Base-by-base conservation (phyloP, 306 rosid species). In the Abrus pulchellus region DNA sequence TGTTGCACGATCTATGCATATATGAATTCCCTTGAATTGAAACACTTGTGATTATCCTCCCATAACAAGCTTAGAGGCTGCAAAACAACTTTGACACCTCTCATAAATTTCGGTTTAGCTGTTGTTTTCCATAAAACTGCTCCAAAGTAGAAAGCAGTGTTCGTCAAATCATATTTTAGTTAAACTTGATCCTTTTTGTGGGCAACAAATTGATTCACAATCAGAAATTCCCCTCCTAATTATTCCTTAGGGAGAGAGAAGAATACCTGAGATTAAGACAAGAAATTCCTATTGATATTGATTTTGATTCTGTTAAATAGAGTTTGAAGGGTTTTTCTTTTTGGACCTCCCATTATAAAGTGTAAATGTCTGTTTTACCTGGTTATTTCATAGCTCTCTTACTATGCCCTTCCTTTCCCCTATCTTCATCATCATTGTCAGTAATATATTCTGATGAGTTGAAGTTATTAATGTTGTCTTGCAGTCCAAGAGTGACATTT, bases 401-500 rank as follows among this genome's bases (percentile, higher is more conserved):
- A 32, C 50, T n/a, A 1, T 43, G 9, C 11, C n/a, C 40, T 8
- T 4, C 41, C 14, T 76, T n/a, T 44, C 27, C 53, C 5, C 43
- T 30, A 62, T 73, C 30, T 73, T 72, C 52, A 43, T 66, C 20
- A 2, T 55, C 55, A 13, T 75, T 48, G 33, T 57, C 2, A 3
- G 38, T 29, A n/a, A 54, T 62, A 9, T 34, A 60, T 80, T 11
- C 62, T 83, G 8, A 82, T 75, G 44, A 45, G 29, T 41, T 29
- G 55, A 14, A 45, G 1, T 27, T 53, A 5, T 63, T 53, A 0
- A 66, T 82, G 53, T 85, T 86, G 4, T 74, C 59, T 85, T 88
- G 88, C 92, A 89, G 94, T 74, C 96, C 94, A 65, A 86, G 94
- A 80, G 88, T 86, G 66, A 56, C 88, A 71, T 94, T 91, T 72